These are phyloP conservation scores for Hyaloscypha hepaticicola DNA, from an alignment of 495 filamentous ascomycete species.

Conservation along the genomic window DNA sequence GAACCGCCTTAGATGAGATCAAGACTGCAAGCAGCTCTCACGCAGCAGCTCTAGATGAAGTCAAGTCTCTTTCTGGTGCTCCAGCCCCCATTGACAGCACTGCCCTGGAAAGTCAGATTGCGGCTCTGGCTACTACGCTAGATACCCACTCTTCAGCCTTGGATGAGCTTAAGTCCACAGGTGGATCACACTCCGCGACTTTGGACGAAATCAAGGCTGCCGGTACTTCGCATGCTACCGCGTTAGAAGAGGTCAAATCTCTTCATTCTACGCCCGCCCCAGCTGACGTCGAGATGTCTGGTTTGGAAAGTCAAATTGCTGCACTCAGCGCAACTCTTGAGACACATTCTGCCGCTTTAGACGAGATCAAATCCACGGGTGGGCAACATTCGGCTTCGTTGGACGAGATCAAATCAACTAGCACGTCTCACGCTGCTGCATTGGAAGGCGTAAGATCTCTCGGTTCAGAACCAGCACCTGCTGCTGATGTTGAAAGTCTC, in stretches of 20 bases:
- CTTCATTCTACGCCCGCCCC: background rate
- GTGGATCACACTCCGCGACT: background rate
- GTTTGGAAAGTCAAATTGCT: background rate
- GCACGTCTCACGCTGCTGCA: background rate
- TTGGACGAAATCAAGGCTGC: background rate
- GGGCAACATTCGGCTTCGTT: background rate
- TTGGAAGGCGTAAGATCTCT: background rate
- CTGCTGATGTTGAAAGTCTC: background rate
- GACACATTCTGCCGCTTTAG: background rate
- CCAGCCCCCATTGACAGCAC: background rate
- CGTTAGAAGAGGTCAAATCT: slow-evolving; percentile 3
- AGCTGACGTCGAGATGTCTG: background rate
- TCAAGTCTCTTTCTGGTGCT: background rate
- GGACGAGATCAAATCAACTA: background rate
- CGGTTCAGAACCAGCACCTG: slow-evolving; percentile 5
- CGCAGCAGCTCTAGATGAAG: background rate
- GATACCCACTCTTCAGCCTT: background rate
- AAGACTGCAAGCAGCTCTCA: slow-evolving; percentile 1
- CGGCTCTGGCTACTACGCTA: background rate
- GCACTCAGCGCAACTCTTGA: background rate
- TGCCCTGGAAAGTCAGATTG: background rate
- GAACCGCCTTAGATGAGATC: slow-evolving; percentile 9
- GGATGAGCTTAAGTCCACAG: background rate
- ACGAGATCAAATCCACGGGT: background rate
- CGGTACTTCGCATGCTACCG: background rate